Base-by-base conservation (phyloP, 768 basidiomycete species). In the Amanita molliuscula region DNA sequence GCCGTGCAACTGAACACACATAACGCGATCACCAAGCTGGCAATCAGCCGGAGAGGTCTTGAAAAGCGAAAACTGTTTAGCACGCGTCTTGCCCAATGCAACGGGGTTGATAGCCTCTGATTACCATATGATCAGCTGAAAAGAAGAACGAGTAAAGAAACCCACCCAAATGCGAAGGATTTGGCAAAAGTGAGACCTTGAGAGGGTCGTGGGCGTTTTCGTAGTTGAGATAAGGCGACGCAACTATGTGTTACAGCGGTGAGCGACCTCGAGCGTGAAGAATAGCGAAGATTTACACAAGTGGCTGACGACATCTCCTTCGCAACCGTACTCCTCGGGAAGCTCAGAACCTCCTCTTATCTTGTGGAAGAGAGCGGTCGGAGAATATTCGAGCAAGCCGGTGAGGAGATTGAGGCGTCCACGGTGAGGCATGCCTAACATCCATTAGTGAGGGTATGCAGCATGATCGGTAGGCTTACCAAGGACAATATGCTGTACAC, bases 1-100 rank as follows among this genome's bases (percentile, higher is more conserved):
- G 2, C 93, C 93, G 55, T 95, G 93, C 42, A 96, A 64, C 58
- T 93, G 89, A 0, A 95, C 83, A 54, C 85, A 91, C 79, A 95
- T 83, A 2, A 84, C 93, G 58, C 74, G 77, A 61, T 83, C 81
- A 1, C 88, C 77, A 2, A 79, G 62, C 49, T 71, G 65, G 55
- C 77, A 79, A 44, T 76, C 71, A 2, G 65, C 66, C 4, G 77
- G 74, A 15, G 74, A 83, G 6, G 70, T 76, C 64, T 79, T 86
- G 38, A 94, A 70, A 1, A 95, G 72, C 0, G 86, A 74, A 56
- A 83, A 90, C 61, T 96, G 92, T 60, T 95, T 92, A 1, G 89
- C 90, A 13, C 93, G 84, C 3, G 89, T 87, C 61, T 93, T 90
- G 3, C 93, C 93, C 0, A 93, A 65, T 0, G 88, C 92, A 21